Percentiles rank a stretch among this genome's conserved stretches.
phyloP scores from a whole-genome alignment of 164 flowering plant genomes.

The Umbellularia californica region DNA sequence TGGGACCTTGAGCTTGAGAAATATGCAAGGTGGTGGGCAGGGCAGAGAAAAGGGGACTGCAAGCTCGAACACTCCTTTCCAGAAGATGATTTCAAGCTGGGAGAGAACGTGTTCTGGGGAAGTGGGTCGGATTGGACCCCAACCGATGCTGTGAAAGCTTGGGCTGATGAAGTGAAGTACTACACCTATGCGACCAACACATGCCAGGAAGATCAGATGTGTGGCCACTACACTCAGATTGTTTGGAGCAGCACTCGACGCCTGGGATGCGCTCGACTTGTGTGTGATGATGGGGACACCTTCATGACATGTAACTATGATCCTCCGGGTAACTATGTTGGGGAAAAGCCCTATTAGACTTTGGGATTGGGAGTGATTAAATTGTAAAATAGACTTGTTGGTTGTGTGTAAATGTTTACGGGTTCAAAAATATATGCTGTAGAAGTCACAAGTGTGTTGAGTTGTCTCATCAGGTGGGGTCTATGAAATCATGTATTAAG shows the following conservation, averaged over 20 bases:
- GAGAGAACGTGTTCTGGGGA: constrained; percentile 92
- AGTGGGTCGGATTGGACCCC: constrained; percentile 69
- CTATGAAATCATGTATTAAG: too few relatives aligned
- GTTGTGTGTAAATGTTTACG: too few relatives aligned
- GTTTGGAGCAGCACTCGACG: constrained; percentile 71
- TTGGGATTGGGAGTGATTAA: too few relatives aligned
- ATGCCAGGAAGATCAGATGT: constrained; percentile 49
- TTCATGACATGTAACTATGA: constrained; percentile 91
- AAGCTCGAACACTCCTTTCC: constrained; percentile 53
- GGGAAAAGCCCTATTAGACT: constrained; percentile 50
- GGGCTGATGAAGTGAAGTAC: constrained; percentile 80
- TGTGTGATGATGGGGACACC: constrained; percentile 72
- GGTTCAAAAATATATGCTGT: too few relatives aligned
- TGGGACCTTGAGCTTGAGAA: constrained; percentile 62
- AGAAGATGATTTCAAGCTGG: constrained; percentile 49
- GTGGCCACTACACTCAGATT: constrained; percentile 92
- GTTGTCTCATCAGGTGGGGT: too few relatives aligned
- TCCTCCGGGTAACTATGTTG: constrained; percentile 70
- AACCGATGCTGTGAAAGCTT: constrained; percentile 58
- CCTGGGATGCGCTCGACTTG: constrained; percentile 74
- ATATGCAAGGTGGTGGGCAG: constrained; percentile 83
- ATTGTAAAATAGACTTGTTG: too few relatives aligned
- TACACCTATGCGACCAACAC: constrained; percentile 50
- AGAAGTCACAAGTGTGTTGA: too few relatives aligned
- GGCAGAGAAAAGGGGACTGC: constrained; percentile 55